phyloP scores from a whole-genome alignment of 2,329 filamentous ascomycete genomes.

The Paraphoma chrysanthemicola region DNA sequence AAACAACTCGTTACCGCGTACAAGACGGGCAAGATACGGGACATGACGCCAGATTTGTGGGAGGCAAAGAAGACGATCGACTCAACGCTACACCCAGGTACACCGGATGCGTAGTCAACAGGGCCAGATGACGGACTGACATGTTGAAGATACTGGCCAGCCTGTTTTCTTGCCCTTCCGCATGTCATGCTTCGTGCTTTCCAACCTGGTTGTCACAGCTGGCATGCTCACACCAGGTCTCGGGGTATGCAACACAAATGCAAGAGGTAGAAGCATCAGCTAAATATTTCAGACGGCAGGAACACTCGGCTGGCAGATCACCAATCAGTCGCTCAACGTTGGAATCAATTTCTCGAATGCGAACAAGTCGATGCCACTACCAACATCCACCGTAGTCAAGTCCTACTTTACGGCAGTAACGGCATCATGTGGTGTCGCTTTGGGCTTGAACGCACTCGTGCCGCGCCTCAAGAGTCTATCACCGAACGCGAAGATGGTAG shows the following conservation, averaged over 20 bases:
- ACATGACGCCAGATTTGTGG: constrained; percentile 93
- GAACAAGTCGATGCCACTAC: constrained; percentile 94
- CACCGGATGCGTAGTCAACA: constrained; percentile 24
- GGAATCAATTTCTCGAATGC: constrained; percentile 97
- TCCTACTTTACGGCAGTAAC: constrained; percentile 92
- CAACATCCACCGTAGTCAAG: constrained; percentile 79
- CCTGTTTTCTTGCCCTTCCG: constrained; percentile 93
- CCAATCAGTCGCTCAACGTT: constrained; percentile 97
- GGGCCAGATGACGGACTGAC: constrained; percentile 17
- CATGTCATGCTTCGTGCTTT: constrained; percentile 95
- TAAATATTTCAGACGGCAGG: constrained; percentile 71
- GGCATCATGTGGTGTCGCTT: constrained; percentile 90
- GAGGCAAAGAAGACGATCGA: constrained; percentile 96
- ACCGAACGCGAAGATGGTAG: constrained; percentile 75
- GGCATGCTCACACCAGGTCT: constrained; percentile 96
- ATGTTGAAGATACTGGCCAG: constrained; percentile 78
- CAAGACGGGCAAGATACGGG: constrained; percentile 79
- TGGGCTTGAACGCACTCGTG: constrained; percentile 89
- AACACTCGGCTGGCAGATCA: constrained; percentile 91
- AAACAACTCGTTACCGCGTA: constrained; percentile 83
- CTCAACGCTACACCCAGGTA: constrained; percentile 94
- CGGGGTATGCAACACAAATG: constrained; percentile 57
- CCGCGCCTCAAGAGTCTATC: constrained; percentile 80
- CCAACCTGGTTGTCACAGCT: constrained; percentile 91
- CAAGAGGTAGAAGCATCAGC: constrained; percentile 8